Evolutionary conservation across 495 filamentous ascomycete genomes (phyloP), one percentile per base, ranked within the genome.

Genomic region (Acidiella bohemica): DNA sequence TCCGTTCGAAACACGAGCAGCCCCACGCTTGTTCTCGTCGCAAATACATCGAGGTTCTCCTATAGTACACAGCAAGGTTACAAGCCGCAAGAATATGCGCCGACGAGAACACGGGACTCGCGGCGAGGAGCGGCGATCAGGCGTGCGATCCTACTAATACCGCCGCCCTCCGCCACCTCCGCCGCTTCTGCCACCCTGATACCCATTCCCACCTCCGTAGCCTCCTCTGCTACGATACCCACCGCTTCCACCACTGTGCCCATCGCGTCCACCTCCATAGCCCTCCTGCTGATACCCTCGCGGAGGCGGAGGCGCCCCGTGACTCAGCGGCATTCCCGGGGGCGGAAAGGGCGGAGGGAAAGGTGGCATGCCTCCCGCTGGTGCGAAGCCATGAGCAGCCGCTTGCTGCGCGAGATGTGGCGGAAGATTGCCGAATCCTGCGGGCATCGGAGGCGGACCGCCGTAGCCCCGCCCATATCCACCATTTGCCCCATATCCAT

Each of bases 391-490:
- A 16, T 46, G 36, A 12, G 42, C 42, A 14, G 45, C 45, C 13
- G 45, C 45, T 32, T 44, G 39, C 36, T 53, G 50, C 4, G 42
- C 31, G 21, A 50, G 30, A 40, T 36, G 36, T 14, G 50, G 50
- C 23, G 46, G 41, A 28, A 53, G 16, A 11, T 42, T 13, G n/a
- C 32, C 27, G 24, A 44, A 40, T 2, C 30, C 33, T 27, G 7
- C 25, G 21, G 18, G 41, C 36, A 19, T 35, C 41, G 16, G 17
- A 2, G 17, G 13, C 7, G 31, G 19, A 5, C 16, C 5, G 14
- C 34, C 40, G 19, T 42, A 30, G 13, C 32, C 32, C 7, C 12
- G 8, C 7, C 40, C 30, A 22, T 42, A 42, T 2, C 44, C 44
- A 21, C 47, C 47, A 27, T 46, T 42, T 6, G 29, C 21, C 10